These are phyloP conservation scores for Talaromyces thailandensis DNA, from an alignment of 495 filamentous ascomycete genomes.

Conservation along the genomic window DNA sequence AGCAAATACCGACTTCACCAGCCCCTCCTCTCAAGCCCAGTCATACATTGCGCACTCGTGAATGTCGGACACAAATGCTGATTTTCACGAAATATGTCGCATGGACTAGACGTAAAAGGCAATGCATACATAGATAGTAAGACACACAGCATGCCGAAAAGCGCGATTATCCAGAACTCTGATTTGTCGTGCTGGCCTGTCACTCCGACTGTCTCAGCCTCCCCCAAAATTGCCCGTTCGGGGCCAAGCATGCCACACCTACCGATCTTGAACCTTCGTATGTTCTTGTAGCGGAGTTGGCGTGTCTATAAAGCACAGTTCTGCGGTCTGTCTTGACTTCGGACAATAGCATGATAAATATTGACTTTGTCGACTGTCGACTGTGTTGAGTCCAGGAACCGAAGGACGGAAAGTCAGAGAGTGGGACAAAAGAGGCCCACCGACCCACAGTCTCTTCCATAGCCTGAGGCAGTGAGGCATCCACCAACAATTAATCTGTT, in stretches of 20 bases:
- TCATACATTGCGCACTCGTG: background rate
- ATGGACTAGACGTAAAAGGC: background rate
- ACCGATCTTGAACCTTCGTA: too few species aligned
- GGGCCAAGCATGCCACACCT: too few species aligned
- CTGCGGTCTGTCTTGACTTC: background rate
- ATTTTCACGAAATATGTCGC: background rate
- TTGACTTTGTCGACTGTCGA: background rate
- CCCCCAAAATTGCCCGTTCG: background rate
- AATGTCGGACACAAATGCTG: too few species aligned
- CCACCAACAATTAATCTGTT: background rate
- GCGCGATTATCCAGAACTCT: background rate
- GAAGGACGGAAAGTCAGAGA: background rate
- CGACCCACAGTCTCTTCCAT: background rate
- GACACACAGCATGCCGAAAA: background rate
- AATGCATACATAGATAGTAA: background rate
- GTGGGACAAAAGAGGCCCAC: background rate
- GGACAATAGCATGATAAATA: background rate
- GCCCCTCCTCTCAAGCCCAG: background rate
- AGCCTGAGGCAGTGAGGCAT: constrained; percentile 1
- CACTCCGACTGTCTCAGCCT: constrained; percentile 2
- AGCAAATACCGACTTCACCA: background rate
- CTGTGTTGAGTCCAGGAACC: background rate
- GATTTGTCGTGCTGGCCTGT: background rate
- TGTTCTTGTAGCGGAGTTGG: background rate
- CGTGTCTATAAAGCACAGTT: background rate